phyloP scores from a whole-genome alignment of 2,329 filamentous ascomycete genomes.

The Thyridium curvatum region DNA sequence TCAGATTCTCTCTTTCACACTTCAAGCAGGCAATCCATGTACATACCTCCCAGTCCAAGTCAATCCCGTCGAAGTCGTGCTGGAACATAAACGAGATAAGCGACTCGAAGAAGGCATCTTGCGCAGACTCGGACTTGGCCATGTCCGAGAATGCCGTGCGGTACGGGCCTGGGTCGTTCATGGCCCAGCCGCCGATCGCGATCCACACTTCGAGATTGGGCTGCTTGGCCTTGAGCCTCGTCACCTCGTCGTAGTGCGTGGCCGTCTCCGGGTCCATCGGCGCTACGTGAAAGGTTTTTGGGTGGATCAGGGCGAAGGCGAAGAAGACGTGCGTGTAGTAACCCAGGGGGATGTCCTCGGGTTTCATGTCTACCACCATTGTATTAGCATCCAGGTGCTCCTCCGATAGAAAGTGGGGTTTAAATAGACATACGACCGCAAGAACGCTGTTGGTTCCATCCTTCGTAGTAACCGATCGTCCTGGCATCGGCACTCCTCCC shows the following conservation, averaged over 20 bases:
- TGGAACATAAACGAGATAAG: slow-evolving; percentile 9
- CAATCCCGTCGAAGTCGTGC: slow-evolving; percentile 8
- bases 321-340: slow-evolving; percentile 25
- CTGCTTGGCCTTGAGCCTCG: slow-evolving; percentile 20
- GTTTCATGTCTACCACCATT: no score
- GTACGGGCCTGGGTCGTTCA: slow-evolving; percentile 26
- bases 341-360: slow-evolving; percentile 14
- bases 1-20: no score
- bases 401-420: slow-evolving; percentile 14
- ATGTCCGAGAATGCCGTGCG: slow-evolving; percentile 16
- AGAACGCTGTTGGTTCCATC: no score
- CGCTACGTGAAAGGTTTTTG: slow-evolving; percentile 16
- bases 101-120: slow-evolving; percentile 8
- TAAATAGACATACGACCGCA: slow-evolving; percentile 2
- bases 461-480: slow-evolving; percentile 22
- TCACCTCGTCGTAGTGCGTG: no score
- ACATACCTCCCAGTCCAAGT: slow-evolving; percentile 9
- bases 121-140: slow-evolving; percentile 3
- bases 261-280: no score
- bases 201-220: slow-evolving; percentile 26
- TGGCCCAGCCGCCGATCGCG: slow-evolving; percentile 33
- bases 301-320: slow-evolving; percentile 24
- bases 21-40: no score
- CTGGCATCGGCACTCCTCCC: slow-evolving; percentile 2
- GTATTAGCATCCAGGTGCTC: no score